Conservation (phyloP, 768 basidiomycete genomes). For the Hericium coralloides region DNA sequence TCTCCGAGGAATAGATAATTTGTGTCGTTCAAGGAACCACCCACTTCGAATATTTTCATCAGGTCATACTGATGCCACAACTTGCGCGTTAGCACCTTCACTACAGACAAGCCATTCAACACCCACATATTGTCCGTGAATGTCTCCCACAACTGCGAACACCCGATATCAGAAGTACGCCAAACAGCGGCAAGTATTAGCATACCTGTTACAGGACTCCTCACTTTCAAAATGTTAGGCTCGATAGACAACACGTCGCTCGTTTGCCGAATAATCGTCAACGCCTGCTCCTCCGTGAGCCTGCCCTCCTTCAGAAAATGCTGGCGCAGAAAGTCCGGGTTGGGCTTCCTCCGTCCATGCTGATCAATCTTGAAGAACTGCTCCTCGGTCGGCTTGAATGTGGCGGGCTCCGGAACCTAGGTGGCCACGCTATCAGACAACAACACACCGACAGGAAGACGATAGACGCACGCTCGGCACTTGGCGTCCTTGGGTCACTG, state of each 20-base stretch:
- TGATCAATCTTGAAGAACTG: conserved; percentile 56
- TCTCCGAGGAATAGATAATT: conserved; percentile 90
- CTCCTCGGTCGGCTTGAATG: conserved; percentile 56
- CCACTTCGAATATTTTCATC: conserved; percentile 95
- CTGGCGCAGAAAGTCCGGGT: conserved; percentile 69
- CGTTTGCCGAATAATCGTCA: conserved; percentile 66
- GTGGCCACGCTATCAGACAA: not conserved
- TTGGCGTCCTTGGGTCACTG: conserved; percentile 21
- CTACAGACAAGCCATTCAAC: not conserved
- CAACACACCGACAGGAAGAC: not conserved
- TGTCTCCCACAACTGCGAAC: conserved; percentile 79
- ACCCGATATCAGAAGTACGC: not conserved
- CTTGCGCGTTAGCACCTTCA: not conserved
- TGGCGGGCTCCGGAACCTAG: conserved; percentile 65
- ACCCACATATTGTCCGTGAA: conserved; percentile 90
- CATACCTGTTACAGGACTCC: conserved; percentile 85
- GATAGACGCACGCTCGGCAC: conserved; percentile 23
- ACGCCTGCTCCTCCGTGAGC: conserved; percentile 72
- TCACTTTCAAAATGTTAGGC: conserved; percentile 76
- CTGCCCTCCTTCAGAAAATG: conserved; percentile 84
- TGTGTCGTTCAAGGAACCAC: conserved; percentile 71
- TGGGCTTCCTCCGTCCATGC: conserved; percentile 51
- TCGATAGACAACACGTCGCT: conserved; percentile 59
- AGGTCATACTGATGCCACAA: conserved; percentile 64
- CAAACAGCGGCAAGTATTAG: conserved; percentile 5